A percentile compares a stretch with the other conserved stretches of the same genome.
Evolutionary conservation across 139 green algal genomes (phyloP).

Genomic region (Deuterostichococcus epilithicus): DNA sequence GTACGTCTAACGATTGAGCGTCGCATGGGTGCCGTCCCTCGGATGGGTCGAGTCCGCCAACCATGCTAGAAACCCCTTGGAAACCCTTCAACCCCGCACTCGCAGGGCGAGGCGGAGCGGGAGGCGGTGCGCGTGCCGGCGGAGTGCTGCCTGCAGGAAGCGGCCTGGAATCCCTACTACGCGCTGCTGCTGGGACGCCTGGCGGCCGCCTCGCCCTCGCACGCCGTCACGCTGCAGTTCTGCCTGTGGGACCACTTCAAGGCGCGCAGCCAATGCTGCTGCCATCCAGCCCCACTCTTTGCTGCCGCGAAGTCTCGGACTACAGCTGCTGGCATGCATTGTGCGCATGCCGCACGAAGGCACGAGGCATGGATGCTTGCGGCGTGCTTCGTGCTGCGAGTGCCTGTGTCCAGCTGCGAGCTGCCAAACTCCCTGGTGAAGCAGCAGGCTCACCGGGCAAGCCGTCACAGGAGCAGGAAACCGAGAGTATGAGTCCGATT

Average conservation of each 20-base stretch:
- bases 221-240: conserved; percentile 72
- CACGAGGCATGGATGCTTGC: neutral
- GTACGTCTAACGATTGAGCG: too few species aligned
- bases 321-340: neutral
- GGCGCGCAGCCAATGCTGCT: conserved; percentile 32
- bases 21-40: too few species aligned
- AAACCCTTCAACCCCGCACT: too few species aligned
- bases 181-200: conserved; percentile 54
- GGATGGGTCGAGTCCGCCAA: too few species aligned
- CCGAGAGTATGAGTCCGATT: neutral
- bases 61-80: too few species aligned
- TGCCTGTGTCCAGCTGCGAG: neutral
- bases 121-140: conserved; percentile 73
- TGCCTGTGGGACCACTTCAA: conserved; percentile 81
- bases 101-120: conserved; percentile 65
- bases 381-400: neutral
- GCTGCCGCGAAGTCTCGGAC: neutral
- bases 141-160: conserved; percentile 74
- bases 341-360: neutral
- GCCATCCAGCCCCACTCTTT: too few species aligned
- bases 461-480: neutral
- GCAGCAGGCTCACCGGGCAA: neutral
- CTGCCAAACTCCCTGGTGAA: neutral
- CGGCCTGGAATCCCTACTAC: conserved; percentile 81
- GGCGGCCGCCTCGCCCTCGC: conserved; percentile 35